Conservation (phyloP, 495 filamentous ascomycete species). For the Penicillium cataractarum region DNA sequence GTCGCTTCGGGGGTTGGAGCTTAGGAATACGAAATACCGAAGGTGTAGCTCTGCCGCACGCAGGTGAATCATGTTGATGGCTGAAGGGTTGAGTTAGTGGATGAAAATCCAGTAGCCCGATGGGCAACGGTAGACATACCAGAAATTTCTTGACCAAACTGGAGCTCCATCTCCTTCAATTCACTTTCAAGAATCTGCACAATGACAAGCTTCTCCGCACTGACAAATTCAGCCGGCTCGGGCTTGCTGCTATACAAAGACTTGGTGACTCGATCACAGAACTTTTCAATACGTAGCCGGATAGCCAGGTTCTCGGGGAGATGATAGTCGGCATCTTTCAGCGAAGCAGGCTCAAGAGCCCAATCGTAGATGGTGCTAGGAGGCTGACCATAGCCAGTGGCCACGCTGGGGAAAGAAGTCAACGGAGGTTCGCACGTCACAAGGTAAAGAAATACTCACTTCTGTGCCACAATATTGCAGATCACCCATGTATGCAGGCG, state of each 20-base stretch:
- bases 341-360: constrained; percentile 69
- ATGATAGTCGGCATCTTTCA: constrained; percentile 64
- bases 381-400: constrained; percentile 89
- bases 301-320: constrained; percentile 68
- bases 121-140: too few relatives aligned
- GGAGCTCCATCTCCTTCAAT: constrained; percentile 55
- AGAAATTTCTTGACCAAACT: constrained; percentile 47
- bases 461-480: constrained; percentile 89
- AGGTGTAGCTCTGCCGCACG: constrained; percentile 51
- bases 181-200: constrained; percentile 59
- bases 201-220: constrained; percentile 69
- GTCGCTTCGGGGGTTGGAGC: constrained; percentile 65
- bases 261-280: constrained; percentile 84
- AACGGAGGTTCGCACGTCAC: constrained; percentile 9
- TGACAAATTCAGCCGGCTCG: constrained; percentile 74
- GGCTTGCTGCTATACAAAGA: constrained; percentile 81
- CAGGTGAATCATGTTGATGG: constrained; percentile 58
- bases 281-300: constrained; percentile 80
- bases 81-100: constrained; percentile 55
- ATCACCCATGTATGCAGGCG: constrained; percentile 88
- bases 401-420: constrained; percentile 56
- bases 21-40: constrained; percentile 51
- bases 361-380: constrained; percentile 85
- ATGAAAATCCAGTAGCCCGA: neutral
- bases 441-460: constrained; percentile 41